Evolutionary conservation across 1,284 basidiomycete genomes (phyloP), one percentile per base, ranked within the genome.

Genomic region (Vanrija sp.): DNA sequence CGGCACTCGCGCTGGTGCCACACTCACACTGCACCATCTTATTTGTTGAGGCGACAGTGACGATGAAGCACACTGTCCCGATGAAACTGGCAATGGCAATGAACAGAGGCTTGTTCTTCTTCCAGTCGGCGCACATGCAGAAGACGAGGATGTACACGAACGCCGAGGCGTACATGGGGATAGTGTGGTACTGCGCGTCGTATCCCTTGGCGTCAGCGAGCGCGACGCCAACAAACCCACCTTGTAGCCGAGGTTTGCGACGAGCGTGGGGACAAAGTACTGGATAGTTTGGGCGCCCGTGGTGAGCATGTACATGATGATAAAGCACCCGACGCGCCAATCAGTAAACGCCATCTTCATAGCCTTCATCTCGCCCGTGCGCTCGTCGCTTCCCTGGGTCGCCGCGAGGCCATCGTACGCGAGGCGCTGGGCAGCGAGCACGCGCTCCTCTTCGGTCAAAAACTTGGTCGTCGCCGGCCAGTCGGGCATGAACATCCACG

Each of bases 211-310:
- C 34, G 34, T 15, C 9, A 34, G 34, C 34, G 7, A 12, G 9
- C 1, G 34, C 12, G 6, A 14, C 61, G 6, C 28, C 23, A 10
- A 4, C 21, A 16, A 25, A 23, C 18, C 18, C 18, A 43, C 34
- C 15, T 38, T 68, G 65, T 76, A 58, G 40, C 57, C 57, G 15
- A 58, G 65, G 46, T 72, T 62, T 9, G 66, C 68, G 40, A 76
- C 66, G 28, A 78, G 65, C 4, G 74, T 77, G 9, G 78, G 78
- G 46, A 80, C 75, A 60, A 80, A 80, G 71, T 80, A 80, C 58
- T 78, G 76, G 49, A 80, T 78, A 5, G 78, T 78, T 60, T 79
- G 77, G 16, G 77, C 68, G 51, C 79, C 78, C 3, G 78, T 79
- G 46, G 64, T 66, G 46, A 73, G 65, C 75, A 77, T 76, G 63